Evolutionary conservation across 176 grass and related monocot genomes (phyloP), one percentile per base, ranked within the genome.

Genomic region (Tillandsia fasciculata): DNA sequence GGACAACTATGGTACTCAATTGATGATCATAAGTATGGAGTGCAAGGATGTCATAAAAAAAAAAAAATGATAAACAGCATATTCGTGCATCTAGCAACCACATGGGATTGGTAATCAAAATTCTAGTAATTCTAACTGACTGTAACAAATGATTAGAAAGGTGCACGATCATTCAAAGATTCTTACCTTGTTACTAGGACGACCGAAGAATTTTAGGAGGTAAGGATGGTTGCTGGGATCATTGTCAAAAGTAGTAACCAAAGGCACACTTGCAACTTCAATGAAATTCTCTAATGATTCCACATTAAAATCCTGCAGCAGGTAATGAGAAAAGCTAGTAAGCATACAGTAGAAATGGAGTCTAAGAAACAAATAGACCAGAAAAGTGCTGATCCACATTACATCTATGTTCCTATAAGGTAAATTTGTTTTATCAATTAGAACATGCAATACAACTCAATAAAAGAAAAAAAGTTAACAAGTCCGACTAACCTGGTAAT

Each of bases 251-350:
- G 74, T 77, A 68, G 88, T 79, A 17, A 97, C 86, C 4, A 57
- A 18, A 54, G 93, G 93, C 74, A 97, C 77, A 71, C 86, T 88
- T 73, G 93, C 76, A 24, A 75, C 77, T 72, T 85, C 77, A 64
- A 97, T 90, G 66, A 92, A 92, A 67, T 92, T 87, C 67, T 87
- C 77, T 70, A 97, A 75, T 72, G 79, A 83, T 52, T 92, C 84
- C 14, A 52, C 49, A 65, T 85, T 67, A 61, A 92, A 87, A 83
- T 92, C 81, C 93, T 97, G 61, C 78, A 20, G 71, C 68, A 76
- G 9, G 26, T 64, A 66, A 33, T 12, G 28, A 64, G 51, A 48
- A 59, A 10, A 65, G 57, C 5, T 12, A 20, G 28, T 72, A 10
- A 59, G 42, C 23, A 66, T 20, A 47, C 50, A 13, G 29, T 8